Evolutionary conservation across 78 protist species (phyloP).

Genomic region (Dictyostelium capitatum): DNA sequence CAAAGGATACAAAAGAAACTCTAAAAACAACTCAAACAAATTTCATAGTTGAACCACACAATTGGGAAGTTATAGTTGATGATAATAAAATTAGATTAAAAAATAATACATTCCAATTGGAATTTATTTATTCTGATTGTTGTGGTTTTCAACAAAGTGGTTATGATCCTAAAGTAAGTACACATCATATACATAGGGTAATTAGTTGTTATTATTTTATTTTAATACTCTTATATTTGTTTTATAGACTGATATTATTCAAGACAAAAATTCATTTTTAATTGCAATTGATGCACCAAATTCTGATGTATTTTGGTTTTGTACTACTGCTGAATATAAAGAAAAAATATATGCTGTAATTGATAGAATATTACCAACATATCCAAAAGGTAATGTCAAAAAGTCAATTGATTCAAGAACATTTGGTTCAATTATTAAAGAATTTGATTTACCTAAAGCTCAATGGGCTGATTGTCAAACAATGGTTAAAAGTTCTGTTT

Average conservation of each 20-base stretch:
- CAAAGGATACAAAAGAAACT: too few relatives aligned
- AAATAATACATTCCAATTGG: background rate
- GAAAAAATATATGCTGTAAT: background rate
- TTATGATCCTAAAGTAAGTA: background rate
- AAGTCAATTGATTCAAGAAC: background rate
- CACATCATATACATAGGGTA: background rate
- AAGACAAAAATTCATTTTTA: background rate
- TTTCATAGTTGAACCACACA: background rate
- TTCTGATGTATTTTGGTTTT: background rate
- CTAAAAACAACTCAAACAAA: too few relatives aligned
- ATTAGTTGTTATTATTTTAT: too few relatives aligned
- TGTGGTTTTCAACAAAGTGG: constrained; percentile 2
- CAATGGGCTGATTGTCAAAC: background rate
- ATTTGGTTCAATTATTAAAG: background rate
- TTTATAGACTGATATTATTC: background rate
- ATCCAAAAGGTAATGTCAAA: background rate
- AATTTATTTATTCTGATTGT: background rate
- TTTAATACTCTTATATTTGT: background rate
- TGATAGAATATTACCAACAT: background rate
- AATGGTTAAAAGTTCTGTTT: background rate
- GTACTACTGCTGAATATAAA: background rate
- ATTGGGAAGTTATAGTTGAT: background rate
- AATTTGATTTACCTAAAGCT: background rate
- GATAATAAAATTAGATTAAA: background rate
- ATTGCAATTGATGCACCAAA: background rate